A percentile compares a stretch with the other conserved stretches of the same genome.
phyloP scores from a whole-genome alignment of 1,139 yeast genomes.

The Candida pseudoviswanathii region DNA sequence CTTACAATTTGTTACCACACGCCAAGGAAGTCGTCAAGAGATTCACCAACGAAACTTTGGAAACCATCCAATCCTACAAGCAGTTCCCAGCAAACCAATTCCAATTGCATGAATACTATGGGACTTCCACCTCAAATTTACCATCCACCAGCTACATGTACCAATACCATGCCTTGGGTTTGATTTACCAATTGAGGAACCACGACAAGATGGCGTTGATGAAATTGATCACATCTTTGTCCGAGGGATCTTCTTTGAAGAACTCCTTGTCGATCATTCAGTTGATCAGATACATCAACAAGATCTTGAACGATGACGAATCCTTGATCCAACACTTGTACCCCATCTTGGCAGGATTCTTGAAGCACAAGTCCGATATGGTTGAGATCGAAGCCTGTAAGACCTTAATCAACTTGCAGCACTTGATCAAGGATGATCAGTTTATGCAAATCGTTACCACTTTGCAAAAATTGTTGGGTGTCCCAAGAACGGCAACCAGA shows the following conservation, averaged over 20 bases:
- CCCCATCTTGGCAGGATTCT: slow-evolving; percentile 69
- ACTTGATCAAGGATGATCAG: slow-evolving; percentile 62
- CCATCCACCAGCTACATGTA: slow-evolving; percentile 78
- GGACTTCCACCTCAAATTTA: slow-evolving; percentile 49
- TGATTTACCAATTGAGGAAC: slow-evolving; percentile 82
- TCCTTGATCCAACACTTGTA: slow-evolving; percentile 57
- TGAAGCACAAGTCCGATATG: slow-evolving; percentile 83
- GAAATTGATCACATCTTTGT: slow-evolving; percentile 83
- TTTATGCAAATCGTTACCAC: slow-evolving; percentile 66
- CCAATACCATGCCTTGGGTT: slow-evolving; percentile 94
- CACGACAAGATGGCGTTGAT: slow-evolving; percentile 94
- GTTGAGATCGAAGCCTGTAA: slow-evolving; percentile 95
- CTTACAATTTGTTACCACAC: slow-evolving; percentile 86
- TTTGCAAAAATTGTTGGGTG: slow-evolving; percentile 76
- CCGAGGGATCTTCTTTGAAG: slow-evolving; percentile 62
- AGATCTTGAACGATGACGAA: slow-evolving; percentile 62
- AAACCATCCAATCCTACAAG: slow-evolving; percentile 74
- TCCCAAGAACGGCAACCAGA: slow-evolving; percentile 87
- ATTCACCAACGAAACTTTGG: slow-evolving; percentile 92
- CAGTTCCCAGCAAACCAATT: slow-evolving; percentile 62
- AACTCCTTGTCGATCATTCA: slow-evolving; percentile 81
- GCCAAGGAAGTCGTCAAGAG: slow-evolving; percentile 91
- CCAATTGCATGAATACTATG: slow-evolving; percentile 56
- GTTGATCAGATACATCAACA: slow-evolving; percentile 79
- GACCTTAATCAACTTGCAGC: slow-evolving; percentile 65